phyloP scores from a whole-genome alignment of 176 grass and related monocot species.

The Cenchrus fungigraminus region DNA sequence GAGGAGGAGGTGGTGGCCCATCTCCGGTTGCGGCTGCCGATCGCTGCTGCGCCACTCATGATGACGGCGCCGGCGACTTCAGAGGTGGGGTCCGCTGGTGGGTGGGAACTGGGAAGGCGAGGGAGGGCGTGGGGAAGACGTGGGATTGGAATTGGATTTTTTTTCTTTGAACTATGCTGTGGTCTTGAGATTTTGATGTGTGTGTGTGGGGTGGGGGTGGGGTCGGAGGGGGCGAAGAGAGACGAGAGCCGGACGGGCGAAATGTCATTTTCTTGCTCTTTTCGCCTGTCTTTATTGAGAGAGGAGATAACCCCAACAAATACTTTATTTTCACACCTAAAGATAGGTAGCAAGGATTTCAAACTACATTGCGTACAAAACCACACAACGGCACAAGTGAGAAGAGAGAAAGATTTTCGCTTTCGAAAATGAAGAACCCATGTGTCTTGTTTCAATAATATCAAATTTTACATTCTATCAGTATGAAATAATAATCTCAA shows the following conservation, averaged over 20 bases:
- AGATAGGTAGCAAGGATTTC: background rate
- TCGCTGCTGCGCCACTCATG: background rate
- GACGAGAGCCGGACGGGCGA: no score
- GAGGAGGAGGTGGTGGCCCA: background rate
- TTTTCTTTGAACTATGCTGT: background rate
- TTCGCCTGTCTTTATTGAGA: background rate
- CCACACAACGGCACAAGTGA: background rate
- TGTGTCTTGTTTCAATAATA: background rate
- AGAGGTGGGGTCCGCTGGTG: background rate
- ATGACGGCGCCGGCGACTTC: background rate
- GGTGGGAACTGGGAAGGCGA: background rate
- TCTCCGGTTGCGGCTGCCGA: background rate
- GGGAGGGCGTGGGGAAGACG: background rate
- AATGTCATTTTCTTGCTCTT: background rate
- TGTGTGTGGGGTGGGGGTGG: no score
- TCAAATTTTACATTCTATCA: background rate
- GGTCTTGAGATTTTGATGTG: background rate
- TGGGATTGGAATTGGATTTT: background rate
- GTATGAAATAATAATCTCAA: background rate
- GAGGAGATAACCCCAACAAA: background rate
- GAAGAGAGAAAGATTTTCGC: background rate
- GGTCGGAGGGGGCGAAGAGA: background rate
- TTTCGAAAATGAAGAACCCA: background rate
- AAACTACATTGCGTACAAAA: background rate
- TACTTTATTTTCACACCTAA: background rate